phyloP scores from a whole-genome alignment of 2,329 filamentous ascomycete species.

The Neurospora crassa region DNA sequence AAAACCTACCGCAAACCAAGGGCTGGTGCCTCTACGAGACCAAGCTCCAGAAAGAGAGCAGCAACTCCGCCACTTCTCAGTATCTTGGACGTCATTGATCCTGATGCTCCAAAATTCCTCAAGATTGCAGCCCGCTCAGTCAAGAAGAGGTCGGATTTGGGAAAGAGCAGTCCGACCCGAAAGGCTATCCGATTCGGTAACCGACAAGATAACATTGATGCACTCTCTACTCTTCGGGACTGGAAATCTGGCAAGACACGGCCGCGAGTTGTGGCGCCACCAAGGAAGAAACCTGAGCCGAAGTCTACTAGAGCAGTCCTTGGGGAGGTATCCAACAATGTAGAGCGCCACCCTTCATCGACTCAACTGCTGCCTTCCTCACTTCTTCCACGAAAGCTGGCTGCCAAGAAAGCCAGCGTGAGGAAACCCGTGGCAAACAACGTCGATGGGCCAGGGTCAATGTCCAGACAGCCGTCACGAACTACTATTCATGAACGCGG shows the following conservation, averaged over 20 bases:
- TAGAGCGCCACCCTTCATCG: background rate
- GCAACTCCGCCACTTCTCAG: constrained; percentile 39
- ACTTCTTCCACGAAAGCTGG: constrained; percentile 8
- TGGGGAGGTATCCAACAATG: constrained; percentile 15
- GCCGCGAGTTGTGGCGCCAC: constrained; percentile 20
- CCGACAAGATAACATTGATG: constrained; percentile 51
- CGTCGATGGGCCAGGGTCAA: background rate
- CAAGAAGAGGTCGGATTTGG: constrained; percentile 35
- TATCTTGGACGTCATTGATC: constrained; percentile 50
- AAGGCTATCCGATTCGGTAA: constrained; percentile 54
- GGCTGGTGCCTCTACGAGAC: constrained; percentile 3
- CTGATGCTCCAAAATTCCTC: constrained; percentile 45
- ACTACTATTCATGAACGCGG: constrained; percentile 9
- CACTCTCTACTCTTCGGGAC: constrained; percentile 38
- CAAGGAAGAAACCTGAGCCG: constrained; percentile 2
- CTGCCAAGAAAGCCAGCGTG: constrained; percentile 2
- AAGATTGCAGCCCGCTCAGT: constrained; percentile 52
- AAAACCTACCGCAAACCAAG: constrained; percentile 1
- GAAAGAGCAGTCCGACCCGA: constrained; percentile 42
- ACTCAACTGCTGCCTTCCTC: background rate
- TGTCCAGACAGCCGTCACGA: constrained; percentile 4
- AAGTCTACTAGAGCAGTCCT: constrained; percentile 17
- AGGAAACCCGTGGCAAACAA: background rate
- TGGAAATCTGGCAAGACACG: constrained; percentile 47
- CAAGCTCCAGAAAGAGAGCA: constrained; percentile 7